Percentiles rank a stretch among this genome's conserved stretches.
These are phyloP conservation scores for Microdochium bolleyi DNA, from an alignment of 2,329 filamentous ascomycete species.

Conservation along the genomic window DNA sequence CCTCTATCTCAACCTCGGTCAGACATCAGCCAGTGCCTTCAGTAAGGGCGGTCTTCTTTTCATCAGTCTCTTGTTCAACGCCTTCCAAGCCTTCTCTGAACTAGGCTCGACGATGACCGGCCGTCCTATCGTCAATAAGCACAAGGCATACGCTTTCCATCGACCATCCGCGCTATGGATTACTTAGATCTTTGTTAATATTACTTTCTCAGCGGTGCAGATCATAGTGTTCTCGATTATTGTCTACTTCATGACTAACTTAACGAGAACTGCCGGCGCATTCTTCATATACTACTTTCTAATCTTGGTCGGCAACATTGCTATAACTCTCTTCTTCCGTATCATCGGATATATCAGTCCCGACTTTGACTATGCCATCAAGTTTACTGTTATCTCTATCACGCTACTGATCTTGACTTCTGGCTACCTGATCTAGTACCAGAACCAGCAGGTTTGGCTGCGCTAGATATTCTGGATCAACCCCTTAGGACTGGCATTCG, in stretches of 20 bases:
- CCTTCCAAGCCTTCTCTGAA: conserved; percentile 80
- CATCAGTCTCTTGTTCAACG: conserved; percentile 73
- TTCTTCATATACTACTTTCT: conserved; percentile 74
- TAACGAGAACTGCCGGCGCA: conserved; percentile 61
- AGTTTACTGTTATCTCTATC: conserved; percentile 71
- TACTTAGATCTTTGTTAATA: conserved; percentile 73
- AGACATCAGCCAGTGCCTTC: conserved; percentile 64
- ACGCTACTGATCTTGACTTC: conserved; percentile 73
- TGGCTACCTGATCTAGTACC: conserved; percentile 78
- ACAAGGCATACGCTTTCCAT: conserved; percentile 76
- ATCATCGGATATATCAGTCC: conserved; percentile 68
- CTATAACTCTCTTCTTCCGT: conserved; percentile 72
- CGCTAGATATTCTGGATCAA: conserved; percentile 78
- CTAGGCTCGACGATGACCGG: conserved; percentile 68
- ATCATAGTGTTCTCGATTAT: conserved; percentile 68
- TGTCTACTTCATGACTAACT: conserved; percentile 70
- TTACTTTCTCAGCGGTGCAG: conserved; percentile 61
- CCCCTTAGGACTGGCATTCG: conserved; percentile 66
- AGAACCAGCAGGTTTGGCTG: conserved; percentile 66
- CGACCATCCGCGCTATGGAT: conserved; percentile 77
- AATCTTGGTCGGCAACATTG: conserved; percentile 59
- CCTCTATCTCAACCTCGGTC: conserved; percentile 64
- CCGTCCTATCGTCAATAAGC: conserved; percentile 73
- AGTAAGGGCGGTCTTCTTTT: conserved; percentile 77
- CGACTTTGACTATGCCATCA: conserved; percentile 80